A percentile compares a stretch with the other conserved stretches of the same genome.
phyloP scores from a whole-genome alignment of 495 filamentous ascomycete genomes.

The Penicillium alfredii region DNA sequence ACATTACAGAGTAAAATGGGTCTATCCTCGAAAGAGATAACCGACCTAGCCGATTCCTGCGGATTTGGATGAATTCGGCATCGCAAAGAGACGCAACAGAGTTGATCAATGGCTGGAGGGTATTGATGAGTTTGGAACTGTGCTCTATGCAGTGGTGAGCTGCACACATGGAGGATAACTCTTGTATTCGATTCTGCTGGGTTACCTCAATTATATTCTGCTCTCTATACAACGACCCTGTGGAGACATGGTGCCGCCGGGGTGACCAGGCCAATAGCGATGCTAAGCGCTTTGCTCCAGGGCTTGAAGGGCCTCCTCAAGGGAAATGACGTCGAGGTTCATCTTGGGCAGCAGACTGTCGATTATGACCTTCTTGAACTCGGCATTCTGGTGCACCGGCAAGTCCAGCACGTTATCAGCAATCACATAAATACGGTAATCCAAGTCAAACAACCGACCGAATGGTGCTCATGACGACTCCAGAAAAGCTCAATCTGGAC shows the following conservation, averaged over 20 bases:
- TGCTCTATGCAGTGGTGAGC: slow-evolving; percentile 43
- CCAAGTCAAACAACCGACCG: slow-evolving; percentile 40
- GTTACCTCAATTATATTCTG: too few species aligned
- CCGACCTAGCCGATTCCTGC: slow-evolving; percentile 35
- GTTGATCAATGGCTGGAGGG: slow-evolving; percentile 41
- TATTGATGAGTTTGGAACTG: slow-evolving; percentile 43
- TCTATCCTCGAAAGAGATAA: too few species aligned
- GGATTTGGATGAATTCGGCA: slow-evolving; percentile 17
- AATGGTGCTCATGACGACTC: slow-evolving; percentile 39
- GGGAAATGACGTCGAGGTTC: slow-evolving; percentile 18
- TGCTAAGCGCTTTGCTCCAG: slow-evolving; percentile 2
- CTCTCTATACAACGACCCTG: too few species aligned
- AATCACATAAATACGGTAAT: slow-evolving; percentile 40
- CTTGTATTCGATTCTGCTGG: too few species aligned
- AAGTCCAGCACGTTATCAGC: slow-evolving; percentile 38
- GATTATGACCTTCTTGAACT: slow-evolving; percentile 19
- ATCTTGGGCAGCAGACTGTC: slow-evolving; percentile 27
- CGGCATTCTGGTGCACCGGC: slow-evolving; percentile 19
- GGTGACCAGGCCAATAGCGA: too few species aligned
- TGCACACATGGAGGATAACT: slow-evolving; percentile 35
- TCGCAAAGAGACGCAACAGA: slow-evolving; percentile 24
- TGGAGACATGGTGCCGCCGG: too few species aligned
- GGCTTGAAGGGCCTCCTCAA: slow-evolving; percentile 12
- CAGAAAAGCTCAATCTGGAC: slow-evolving; percentile 37
- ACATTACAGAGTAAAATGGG: too few species aligned